Evolutionary conservation across 2,329 filamentous ascomycete genomes (phyloP).

Genomic region (Alternaria sp.): DNA sequence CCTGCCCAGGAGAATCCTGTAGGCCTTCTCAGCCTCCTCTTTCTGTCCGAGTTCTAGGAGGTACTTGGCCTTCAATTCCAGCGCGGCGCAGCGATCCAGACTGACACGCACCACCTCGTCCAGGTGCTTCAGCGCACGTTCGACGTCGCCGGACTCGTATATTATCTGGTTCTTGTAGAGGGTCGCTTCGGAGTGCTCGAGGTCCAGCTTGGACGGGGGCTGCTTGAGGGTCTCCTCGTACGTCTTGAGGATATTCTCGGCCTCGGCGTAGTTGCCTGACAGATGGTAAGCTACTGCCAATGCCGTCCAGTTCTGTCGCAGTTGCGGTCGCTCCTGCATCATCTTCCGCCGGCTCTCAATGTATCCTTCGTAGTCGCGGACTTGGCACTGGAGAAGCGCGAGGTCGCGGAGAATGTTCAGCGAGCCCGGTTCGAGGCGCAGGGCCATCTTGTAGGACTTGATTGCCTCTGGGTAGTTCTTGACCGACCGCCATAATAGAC

Average conservation of each 20-base stretch:
- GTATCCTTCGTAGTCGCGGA: constrained; percentile 94
- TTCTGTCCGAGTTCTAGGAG: constrained; percentile 78
- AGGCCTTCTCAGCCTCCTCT: constrained; percentile 82
- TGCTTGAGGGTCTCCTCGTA: constrained; percentile 94
- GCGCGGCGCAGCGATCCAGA: constrained; percentile 81
- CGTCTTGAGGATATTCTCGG: constrained; percentile 88
- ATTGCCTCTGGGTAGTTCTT: constrained; percentile 99
- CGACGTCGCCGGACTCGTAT: constrained; percentile 82
- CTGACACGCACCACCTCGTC: constrained; percentile 78
- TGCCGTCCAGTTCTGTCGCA: constrained; percentile 97
- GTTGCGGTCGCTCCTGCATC: constrained; percentile 80
- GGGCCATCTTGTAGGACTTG: constrained; percentile 97
- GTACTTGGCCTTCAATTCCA: constrained; percentile 88
- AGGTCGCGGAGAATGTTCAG: constrained; percentile 93
- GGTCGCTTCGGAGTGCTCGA: constrained; percentile 92
- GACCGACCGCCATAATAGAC: constrained; percentile 86
- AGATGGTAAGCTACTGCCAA: constrained; percentile 92
- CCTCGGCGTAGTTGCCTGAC: constrained; percentile 81
- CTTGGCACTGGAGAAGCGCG: constrained; percentile 92
- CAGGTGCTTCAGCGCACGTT: constrained; percentile 86
- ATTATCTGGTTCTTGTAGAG: constrained; percentile 97
- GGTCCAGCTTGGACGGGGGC: constrained; percentile 76
- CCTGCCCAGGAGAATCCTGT: constrained; percentile 79
- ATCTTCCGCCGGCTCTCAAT: constrained; percentile 88
- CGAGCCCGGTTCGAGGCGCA: constrained; percentile 92